phyloP scores from a whole-genome alignment of 2,329 filamentous ascomycete species.

The Aureobasidium sp. region DNA sequence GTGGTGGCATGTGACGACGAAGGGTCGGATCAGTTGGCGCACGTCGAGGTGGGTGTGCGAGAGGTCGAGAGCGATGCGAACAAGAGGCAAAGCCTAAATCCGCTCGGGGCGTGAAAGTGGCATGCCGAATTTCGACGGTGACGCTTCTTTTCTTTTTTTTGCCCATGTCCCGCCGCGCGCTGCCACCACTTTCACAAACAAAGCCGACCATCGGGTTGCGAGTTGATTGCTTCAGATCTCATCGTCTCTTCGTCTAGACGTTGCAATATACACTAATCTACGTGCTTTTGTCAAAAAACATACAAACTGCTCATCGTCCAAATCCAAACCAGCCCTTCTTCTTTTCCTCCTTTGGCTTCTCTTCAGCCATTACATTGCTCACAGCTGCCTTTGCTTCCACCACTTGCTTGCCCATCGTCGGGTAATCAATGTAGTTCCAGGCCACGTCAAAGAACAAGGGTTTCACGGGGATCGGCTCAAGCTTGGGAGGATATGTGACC shows the following conservation, averaged over 20 bases:
- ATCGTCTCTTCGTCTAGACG: background rate
- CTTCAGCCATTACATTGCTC: conserved; percentile 20
- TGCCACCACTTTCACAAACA: background rate
- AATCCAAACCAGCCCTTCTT: conserved; percentile 46
- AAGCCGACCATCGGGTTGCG: background rate
- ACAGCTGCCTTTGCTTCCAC: conserved; percentile 19
- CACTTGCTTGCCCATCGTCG: conserved; percentile 44
- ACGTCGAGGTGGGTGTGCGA: background rate
- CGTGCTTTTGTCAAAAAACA: background rate
- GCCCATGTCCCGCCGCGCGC: background rate
- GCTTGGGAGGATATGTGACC: conserved; percentile 76
- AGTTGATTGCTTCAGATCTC: background rate
- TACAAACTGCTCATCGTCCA: conserved; percentile 29
- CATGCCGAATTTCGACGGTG: background rate
- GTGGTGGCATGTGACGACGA: conserved; percentile 1
- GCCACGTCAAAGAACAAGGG: conserved; percentile 93
- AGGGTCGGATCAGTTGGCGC: background rate
- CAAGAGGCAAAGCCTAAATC: conserved; percentile 5
- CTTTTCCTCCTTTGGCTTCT: conserved; percentile 28
- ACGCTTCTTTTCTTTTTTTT: background rate
- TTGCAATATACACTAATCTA: background rate
- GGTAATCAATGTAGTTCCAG: conserved; percentile 96
- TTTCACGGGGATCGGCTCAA: conserved; percentile 81
- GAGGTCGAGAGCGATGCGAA: background rate
- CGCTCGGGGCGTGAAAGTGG: too few relatives aligned